Evolutionary conservation across 768 basidiomycete genomes (phyloP).

Genomic region (Saitozyma sp.): DNA sequence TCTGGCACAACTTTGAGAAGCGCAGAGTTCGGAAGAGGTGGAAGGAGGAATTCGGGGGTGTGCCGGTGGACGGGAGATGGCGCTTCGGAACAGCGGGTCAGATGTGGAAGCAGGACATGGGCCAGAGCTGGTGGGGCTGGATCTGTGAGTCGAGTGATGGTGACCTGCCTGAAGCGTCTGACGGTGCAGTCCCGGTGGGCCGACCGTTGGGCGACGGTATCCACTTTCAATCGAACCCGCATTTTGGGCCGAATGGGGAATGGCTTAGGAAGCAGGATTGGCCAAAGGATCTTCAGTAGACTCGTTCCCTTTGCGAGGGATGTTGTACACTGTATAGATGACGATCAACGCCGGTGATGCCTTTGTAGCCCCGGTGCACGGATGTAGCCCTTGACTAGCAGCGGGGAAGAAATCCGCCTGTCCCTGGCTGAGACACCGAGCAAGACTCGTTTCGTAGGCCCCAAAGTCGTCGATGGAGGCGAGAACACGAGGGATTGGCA

Average conservation of each 20-base stretch:
- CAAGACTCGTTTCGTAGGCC: not conserved
- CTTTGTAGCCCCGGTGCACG: not conserved
- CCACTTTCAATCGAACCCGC: slow-evolving; percentile 44
- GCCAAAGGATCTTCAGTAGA: slow-evolving; percentile 32
- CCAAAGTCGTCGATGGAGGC: not conserved
- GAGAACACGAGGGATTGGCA: too few relatives aligned
- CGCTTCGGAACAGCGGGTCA: slow-evolving; percentile 65
- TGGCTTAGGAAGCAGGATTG: slow-evolving; percentile 49
- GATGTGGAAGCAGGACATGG: slow-evolving; percentile 85
- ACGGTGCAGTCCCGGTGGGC: slow-evolving; percentile 45
- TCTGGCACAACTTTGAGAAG: slow-evolving; percentile 54
- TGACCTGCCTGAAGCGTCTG: slow-evolving; percentile 5
- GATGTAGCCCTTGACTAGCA: slow-evolving; percentile 2
- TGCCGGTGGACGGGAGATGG: slow-evolving; percentile 79
- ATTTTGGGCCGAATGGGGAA: slow-evolving; percentile 49
- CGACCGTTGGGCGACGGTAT: slow-evolving; percentile 48
- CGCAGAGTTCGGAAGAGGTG: slow-evolving; percentile 56
- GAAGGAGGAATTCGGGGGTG: slow-evolving; percentile 78
- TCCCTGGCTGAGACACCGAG: too few relatives aligned
- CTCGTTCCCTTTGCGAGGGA: slow-evolving; percentile 6
- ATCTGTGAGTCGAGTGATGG: slow-evolving; percentile 61
- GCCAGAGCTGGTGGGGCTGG: slow-evolving; percentile 67
- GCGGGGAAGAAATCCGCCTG: not conserved
- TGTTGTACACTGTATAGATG: not conserved
- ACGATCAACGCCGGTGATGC: not conserved